Percentiles rank a stretch among this genome's conserved stretches.
Conservation (phyloP, 371 early-diverging fungal species). For the Lichtheimia corymbifera region DNA sequence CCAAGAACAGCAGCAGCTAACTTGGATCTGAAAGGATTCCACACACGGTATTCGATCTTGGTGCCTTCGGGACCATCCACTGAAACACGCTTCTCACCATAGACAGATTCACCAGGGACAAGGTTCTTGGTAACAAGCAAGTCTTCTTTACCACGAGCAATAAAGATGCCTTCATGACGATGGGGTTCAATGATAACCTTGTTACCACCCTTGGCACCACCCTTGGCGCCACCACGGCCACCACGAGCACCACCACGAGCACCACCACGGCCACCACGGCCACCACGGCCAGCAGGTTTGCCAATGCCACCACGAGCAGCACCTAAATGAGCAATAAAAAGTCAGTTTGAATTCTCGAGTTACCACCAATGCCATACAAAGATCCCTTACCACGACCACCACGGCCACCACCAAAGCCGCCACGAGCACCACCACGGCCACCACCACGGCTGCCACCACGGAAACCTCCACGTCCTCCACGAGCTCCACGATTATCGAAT, state of each 20-base stretch:
- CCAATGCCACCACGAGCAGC: conserved; percentile 47
- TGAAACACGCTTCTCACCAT: conserved; percentile 99
- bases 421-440: conserved; percentile 27
- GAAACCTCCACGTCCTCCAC: conserved; percentile 56
- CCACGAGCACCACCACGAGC: conserved; percentile 53
- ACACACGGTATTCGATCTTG: conserved; percentile 99
- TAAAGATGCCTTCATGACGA: conserved; percentile 95
- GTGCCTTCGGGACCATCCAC: conserved; percentile 94
- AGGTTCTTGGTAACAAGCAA: conserved; percentile 98
- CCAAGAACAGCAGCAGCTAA: conserved; percentile 99
- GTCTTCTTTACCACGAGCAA: conserved; percentile 99
- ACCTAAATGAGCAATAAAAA: neutral
- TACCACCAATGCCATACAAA: neutral
- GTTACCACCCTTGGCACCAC: conserved; percentile 87
- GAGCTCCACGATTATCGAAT: conserved; percentile 40
- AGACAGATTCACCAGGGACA: conserved; percentile 98
- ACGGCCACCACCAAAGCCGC: conserved; percentile 17
- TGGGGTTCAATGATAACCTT: conserved; percentile 97
- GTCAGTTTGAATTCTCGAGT: neutral
- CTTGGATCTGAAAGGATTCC: conserved; percentile 99
- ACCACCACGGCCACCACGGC: conserved; percentile 44
- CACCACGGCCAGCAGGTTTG: conserved; percentile 35
- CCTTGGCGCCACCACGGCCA: conserved; percentile 56
- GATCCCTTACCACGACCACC: conserved; percentile 17
- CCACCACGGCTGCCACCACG: conserved; percentile 47